phyloP scores from a whole-genome alignment of 140 eudicot genomes.

The Erigeron philadelphicus region DNA sequence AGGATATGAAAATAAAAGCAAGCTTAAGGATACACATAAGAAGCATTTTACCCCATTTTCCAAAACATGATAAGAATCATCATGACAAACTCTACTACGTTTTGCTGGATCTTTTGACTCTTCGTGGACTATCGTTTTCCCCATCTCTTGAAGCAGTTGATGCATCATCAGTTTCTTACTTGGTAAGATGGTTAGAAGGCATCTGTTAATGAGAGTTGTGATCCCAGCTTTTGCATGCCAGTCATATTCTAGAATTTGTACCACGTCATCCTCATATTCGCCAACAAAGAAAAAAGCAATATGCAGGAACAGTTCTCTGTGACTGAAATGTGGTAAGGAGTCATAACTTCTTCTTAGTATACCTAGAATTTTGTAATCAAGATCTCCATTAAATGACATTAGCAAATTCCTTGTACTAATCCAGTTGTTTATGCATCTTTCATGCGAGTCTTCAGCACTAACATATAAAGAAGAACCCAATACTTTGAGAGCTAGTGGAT shows the following conservation, averaged over 20 bases:
- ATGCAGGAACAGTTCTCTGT: too few species aligned
- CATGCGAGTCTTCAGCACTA: not conserved
- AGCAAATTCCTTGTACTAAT: not conserved
- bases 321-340: too few species aligned
- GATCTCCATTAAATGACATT: too few species aligned
- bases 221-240: too few species aligned
- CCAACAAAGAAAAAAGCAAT: too few species aligned
- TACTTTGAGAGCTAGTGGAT: not conserved
- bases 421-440: not conserved
- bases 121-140: not conserved
- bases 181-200: not conserved
- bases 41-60: not conserved
- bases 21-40: not conserved
- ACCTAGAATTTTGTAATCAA: too few species aligned
- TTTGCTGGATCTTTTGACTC: not conserved
- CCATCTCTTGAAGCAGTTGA: slow-evolving; percentile 2
- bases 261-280: too few species aligned
- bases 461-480: not conserved
- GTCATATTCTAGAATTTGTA: too few species aligned
- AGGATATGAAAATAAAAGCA: not conserved
- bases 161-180: not conserved
- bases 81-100: not conserved
- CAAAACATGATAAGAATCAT: not conserved
- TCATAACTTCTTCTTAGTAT: too few species aligned
- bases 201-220: too few species aligned